Percentiles rank a stretch among this genome's conserved stretches.
phyloP scores from a whole-genome alignment of 169 alveolate genomes.

The Plasmodium coatneyi region DNA sequence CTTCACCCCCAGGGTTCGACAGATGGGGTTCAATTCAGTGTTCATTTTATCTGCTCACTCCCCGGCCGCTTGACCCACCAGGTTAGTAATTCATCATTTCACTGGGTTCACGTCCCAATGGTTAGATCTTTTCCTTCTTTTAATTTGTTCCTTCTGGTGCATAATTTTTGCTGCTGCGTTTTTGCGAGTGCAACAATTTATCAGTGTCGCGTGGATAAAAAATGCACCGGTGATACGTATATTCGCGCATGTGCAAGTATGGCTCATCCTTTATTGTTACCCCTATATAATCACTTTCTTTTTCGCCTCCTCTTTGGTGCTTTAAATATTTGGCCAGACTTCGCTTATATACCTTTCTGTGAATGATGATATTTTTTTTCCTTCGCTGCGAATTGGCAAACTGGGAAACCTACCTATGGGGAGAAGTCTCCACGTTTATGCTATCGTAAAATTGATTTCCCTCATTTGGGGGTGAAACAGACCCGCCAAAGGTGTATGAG shows the following conservation, averaged over 20 bases:
- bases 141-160: background rate
- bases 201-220: background rate
- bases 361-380: background rate
- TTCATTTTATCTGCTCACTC: no score
- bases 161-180: background rate
- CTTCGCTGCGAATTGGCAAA: background rate
- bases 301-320: background rate
- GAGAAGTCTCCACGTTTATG: background rate
- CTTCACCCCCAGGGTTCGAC: background rate
- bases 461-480: background rate
- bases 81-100: background rate
- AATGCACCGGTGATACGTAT: background rate
- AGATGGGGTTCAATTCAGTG: background rate
- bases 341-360: background rate
- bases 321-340: background rate
- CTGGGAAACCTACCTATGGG: background rate
- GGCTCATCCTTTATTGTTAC: background rate
- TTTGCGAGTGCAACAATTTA: background rate
- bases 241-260: background rate
- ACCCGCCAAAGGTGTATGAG: background rate
- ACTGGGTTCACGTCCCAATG: background rate
- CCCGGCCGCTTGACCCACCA: background rate
- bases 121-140: background rate
- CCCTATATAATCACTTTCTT: background rate
- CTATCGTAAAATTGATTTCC: background rate